These are phyloP conservation scores for Rubroboletus satanas DNA, from an alignment of 768 basidiomycete species.

Conservation along the genomic window DNA sequence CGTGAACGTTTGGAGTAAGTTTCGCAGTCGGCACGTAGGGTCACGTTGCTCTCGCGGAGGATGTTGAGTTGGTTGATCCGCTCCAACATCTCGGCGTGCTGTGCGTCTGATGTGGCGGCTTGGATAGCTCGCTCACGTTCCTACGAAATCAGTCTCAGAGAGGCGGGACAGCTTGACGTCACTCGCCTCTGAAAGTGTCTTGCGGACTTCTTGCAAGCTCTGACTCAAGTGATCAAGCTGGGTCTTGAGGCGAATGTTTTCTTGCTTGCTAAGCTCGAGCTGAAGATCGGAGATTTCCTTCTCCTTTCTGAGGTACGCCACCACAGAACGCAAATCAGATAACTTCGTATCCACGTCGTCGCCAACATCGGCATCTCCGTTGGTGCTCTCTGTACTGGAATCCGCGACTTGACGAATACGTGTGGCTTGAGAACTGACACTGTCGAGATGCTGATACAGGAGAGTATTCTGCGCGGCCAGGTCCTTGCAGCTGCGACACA, in stretches of 20 bases:
- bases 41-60: slow-evolving; percentile 83
- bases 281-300: slow-evolving; percentile 91
- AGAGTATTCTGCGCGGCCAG: slow-evolving; percentile 70
- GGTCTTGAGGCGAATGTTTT: slow-evolving; percentile 66
- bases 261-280: slow-evolving; percentile 73
- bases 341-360: slow-evolving; percentile 61
- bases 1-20: slow-evolving; percentile 62
- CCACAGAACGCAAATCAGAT: slow-evolving; percentile 71
- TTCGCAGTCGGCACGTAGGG: slow-evolving; percentile 74
- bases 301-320: slow-evolving; percentile 81
- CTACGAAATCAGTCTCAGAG: slow-evolving; percentile 34
- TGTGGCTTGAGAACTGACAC: slow-evolving; percentile 75
- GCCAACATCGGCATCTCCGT: slow-evolving; percentile 42
- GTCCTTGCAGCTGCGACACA: slow-evolving; percentile 57
- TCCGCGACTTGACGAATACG: slow-evolving; percentile 73
- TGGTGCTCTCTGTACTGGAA: slow-evolving; percentile 38
- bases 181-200: slow-evolving; percentile 66
- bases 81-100: slow-evolving; percentile 81
- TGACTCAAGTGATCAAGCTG: slow-evolving; percentile 74
- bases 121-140: slow-evolving; percentile 79
- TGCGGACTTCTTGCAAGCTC: slow-evolving; percentile 64
- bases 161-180: not conserved
- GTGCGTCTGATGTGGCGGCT: slow-evolving; percentile 64
- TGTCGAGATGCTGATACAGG: slow-evolving; percentile 81
- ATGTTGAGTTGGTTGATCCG: slow-evolving; percentile 85